Evolutionary conservation across 305 asterid species (phyloP).

Genomic region (Fraxinus ornus): DNA sequence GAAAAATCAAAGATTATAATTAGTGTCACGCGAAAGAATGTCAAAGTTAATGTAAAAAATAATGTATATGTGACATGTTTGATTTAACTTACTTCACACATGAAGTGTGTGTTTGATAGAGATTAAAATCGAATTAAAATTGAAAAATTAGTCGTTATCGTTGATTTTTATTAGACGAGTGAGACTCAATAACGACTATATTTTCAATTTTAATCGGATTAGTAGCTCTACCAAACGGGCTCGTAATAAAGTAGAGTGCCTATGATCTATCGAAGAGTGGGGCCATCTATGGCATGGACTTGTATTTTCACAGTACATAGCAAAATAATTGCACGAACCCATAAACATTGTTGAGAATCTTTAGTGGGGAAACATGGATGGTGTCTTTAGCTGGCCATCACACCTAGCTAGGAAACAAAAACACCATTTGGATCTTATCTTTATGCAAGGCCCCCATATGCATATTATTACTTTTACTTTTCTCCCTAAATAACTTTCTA

Average conservation of each 20-base stretch:
- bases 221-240: no score
- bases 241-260: neutral
- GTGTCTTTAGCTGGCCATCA: conserved; percentile 29
- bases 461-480: conserved; percentile 8
- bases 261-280: neutral
- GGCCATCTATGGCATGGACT: neutral
- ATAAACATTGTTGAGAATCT: conserved; percentile 21
- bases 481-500: conserved; percentile 1
- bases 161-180: no score
- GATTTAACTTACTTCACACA: neutral
- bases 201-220: no score
- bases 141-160: no score
- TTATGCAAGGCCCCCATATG: conserved; percentile 21
- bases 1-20: no score
- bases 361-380: conserved; percentile 15
- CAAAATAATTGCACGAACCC: conserved; percentile 27
- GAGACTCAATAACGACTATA: no score
- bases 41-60: no score
- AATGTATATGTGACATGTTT: no score
- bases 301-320: conserved; percentile 12
- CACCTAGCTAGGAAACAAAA: conserved; percentile 22
- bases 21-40: no score
- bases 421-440: conserved; percentile 25
- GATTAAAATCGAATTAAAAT: no score
- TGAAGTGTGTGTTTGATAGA: no score